Evolutionary conservation across 2,329 filamentous ascomycete genomes (phyloP), one percentile per base, ranked within the genome.

Genomic region (Orbilia oligospora): DNA sequence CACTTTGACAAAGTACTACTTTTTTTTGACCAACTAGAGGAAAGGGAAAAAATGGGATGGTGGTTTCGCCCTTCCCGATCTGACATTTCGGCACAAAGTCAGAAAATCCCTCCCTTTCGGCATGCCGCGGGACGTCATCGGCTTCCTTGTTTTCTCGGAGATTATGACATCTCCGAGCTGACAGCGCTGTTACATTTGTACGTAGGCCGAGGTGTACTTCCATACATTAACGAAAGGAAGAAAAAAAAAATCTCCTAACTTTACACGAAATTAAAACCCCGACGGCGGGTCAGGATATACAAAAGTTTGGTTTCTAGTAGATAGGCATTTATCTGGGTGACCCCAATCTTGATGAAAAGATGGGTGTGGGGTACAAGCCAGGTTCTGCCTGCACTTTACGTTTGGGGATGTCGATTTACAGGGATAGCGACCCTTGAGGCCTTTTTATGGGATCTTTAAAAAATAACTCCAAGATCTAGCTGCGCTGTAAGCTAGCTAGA

Each of bases 91-190:
- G 46, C 46, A 65, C 24, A 49, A 33, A 16, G 22, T 24, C 18
- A 20, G 51, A 55, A 68, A 68, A 68, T 68, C 65, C 65, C 65
- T 68, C 65, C 51, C 22, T 67, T 56, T 68, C 65, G 65, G 65
- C 65, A 69, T 69, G 53, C 66, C 66, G 66, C 66, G 66, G 66
- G 24, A 58, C 24, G 20, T 58, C 33, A 30, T 69, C 66, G 66
- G 66, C 46, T 58, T 48, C 49, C 44, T 55, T 61, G 22, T 49
- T 9, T 61, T 49, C 51, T 64, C 68, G 68, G 68, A 71, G 68
- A 71, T 71, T 55, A 64, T 24, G 20, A 27, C 51, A 58, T 70
- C 38, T 69, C 53, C 51, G 51, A 36, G 53, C 20, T 44, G 14
- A 61, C 20, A 8, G 22, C 9, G 20, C 10, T 5, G 44, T 24